Evolutionary conservation across 306 rosid genomes (phyloP).

Genomic region (Acacia melanoxylon): DNA sequence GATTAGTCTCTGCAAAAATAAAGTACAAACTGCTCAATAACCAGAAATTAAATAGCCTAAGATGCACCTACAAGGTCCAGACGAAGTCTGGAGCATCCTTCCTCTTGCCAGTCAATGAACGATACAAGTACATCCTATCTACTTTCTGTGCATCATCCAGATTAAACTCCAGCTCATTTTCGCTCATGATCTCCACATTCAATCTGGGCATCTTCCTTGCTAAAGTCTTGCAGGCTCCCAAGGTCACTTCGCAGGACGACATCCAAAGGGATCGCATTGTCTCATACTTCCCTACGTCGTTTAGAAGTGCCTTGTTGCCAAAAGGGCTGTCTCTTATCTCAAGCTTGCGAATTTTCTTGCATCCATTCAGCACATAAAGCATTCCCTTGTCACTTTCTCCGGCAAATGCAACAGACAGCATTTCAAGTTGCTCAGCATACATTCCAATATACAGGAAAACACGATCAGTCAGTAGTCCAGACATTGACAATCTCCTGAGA

Average conservation of each 20-base stretch:
- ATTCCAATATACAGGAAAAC: slow-evolving; percentile 89
- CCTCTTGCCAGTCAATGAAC: slow-evolving; percentile 76
- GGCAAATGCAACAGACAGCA: slow-evolving; percentile 91
- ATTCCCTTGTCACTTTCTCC: slow-evolving; percentile 87
- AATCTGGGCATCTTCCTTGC: slow-evolving; percentile 81
- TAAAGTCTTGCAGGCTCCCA: slow-evolving; percentile 72
- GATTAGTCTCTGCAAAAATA: slow-evolving; percentile 48
- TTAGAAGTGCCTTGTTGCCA: slow-evolving; percentile 74
- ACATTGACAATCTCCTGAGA: slow-evolving; percentile 76
- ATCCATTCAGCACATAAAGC: slow-evolving; percentile 85
- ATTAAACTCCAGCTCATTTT: slow-evolving; percentile 44
- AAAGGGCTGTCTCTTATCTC: slow-evolving; percentile 93
- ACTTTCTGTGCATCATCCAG: slow-evolving; percentile 57
- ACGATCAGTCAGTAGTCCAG: slow-evolving; percentile 68
- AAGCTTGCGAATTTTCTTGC: slow-evolving; percentile 94
- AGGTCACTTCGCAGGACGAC: slow-evolving; percentile 88
- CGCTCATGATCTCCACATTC: slow-evolving; percentile 86
- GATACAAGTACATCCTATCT: slow-evolving; percentile 87
- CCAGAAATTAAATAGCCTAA: slow-evolving; percentile 34
- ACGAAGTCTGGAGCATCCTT: slow-evolving; percentile 86
- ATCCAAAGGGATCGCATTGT: slow-evolving; percentile 99
- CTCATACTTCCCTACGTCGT: slow-evolving; percentile 95
- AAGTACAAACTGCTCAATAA: slow-evolving; percentile 52
- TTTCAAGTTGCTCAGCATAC: slow-evolving; percentile 91
- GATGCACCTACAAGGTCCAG: slow-evolving; percentile 69